Conservation (phyloP, 192 early-diverging fungal genomes). For the Coemansia sp. region DNA sequence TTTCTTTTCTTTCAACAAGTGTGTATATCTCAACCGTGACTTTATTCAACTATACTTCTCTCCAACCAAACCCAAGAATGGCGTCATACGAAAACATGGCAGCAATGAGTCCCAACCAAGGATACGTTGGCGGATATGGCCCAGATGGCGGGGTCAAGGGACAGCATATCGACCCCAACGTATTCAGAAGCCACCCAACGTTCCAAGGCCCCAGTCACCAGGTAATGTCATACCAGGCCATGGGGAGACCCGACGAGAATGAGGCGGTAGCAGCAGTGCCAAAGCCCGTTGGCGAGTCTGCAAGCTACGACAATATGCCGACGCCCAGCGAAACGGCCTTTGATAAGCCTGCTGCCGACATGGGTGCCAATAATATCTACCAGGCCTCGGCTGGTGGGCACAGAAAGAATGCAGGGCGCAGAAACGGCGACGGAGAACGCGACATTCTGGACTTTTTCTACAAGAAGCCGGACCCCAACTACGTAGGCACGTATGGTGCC, state of each 20-base stretch:
- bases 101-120: slow-evolving; percentile 6
- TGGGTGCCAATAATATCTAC: neutral
- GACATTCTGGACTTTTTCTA: slow-evolving; percentile 29
- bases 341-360: neutral
- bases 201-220: neutral
- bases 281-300: slow-evolving; percentile 23
- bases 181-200: slow-evolving; percentile 1
- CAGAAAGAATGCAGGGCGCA: neutral
- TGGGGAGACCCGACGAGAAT: slow-evolving; percentile 10
- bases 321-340: slow-evolving; percentile 8
- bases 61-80: neutral
- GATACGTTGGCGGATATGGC: slow-evolving; percentile 7
- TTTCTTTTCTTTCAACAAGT: neutral
- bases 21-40: slow-evolving; percentile 1
- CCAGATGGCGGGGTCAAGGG: neutral
- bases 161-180: slow-evolving; percentile 1
- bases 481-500: slow-evolving; percentile 33
- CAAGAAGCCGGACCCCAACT: slow-evolving; percentile 37
- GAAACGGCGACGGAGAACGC: neutral
- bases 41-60: neutral
- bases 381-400: neutral
- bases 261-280: neutral
- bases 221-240: slow-evolving; percentile 4
- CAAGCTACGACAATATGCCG: slow-evolving; percentile 20
- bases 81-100: neutral